These are phyloP conservation scores for Agaricus sinodeliciosus DNA, from an alignment of 768 basidiomycete genomes.

Conservation along the genomic window DNA sequence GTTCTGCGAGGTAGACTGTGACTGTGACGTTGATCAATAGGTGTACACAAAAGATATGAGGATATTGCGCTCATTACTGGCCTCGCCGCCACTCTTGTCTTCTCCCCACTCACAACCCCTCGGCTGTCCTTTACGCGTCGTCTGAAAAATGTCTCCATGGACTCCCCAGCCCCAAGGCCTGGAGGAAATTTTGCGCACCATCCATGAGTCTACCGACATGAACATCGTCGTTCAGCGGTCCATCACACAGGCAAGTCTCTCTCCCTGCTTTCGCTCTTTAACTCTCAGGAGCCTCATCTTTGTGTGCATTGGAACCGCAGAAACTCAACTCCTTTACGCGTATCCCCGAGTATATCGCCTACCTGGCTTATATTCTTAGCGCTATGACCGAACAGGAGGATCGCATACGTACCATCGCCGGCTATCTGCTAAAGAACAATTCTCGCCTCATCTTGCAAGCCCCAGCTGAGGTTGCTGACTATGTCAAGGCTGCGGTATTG, in stretches of 20 bases:
- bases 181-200: conserved; percentile 86
- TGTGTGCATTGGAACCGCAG: conserved; percentile 28
- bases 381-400: conserved; percentile 79
- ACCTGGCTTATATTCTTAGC: conserved; percentile 91
- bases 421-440: conserved; percentile 96
- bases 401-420: conserved; percentile 91
- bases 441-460: conserved; percentile 69
- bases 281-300: conserved; percentile 11
- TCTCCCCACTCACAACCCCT: conserved; percentile 15
- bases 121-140: conserved; percentile 26
- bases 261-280: conserved; percentile 13
- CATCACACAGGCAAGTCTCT: conserved; percentile 67
- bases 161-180: conserved; percentile 78
- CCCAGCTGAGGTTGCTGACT: conserved; percentile 58
- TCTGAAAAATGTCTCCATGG: conserved; percentile 64
- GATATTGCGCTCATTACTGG: conserved; percentile 18
- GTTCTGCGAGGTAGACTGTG: background rate
- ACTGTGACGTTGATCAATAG: conserved; percentile 15
- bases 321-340: conserved; percentile 85
- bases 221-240: conserved; percentile 68
- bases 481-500: conserved; percentile 71
- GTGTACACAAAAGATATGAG: conserved; percentile 21
- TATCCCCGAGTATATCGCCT: conserved; percentile 90
- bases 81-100: conserved; percentile 19
- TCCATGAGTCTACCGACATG: conserved; percentile 84